These are phyloP conservation scores for Cystobasidium tubakii DNA, from an alignment of 768 basidiomycete species.

Conservation along the genomic window DNA sequence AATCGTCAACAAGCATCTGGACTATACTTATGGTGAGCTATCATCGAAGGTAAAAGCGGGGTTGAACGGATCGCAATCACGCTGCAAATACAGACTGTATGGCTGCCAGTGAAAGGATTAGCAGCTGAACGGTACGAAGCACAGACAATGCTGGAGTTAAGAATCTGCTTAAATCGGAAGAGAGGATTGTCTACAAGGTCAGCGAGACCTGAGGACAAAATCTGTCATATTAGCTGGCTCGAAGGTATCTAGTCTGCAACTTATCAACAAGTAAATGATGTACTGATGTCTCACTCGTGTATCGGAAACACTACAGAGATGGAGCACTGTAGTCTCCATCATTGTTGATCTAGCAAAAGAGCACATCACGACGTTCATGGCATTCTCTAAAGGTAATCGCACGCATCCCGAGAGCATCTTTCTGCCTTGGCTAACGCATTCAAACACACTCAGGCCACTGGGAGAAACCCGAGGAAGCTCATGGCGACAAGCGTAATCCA, in stretches of 20 bases:
- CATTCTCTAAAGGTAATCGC: conserved; percentile 35
- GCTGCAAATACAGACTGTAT: too few species aligned
- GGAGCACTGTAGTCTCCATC: conserved; percentile 39
- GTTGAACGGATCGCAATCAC: too few species aligned
- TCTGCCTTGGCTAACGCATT: background rate
- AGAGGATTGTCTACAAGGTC: conserved; percentile 19
- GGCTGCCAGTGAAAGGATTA: background rate
- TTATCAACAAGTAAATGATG: background rate
- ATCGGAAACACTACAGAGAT: conserved; percentile 37
- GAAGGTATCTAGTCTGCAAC: conserved; percentile 7
- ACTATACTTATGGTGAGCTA: conserved; percentile 16
- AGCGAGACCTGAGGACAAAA: conserved; percentile 34
- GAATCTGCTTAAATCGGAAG: conserved; percentile 13
- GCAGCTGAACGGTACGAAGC: background rate
- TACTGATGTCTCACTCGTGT: background rate
- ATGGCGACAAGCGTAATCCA: conserved; percentile 43
- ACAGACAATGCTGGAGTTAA: conserved; percentile 21
- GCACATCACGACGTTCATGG: conserved; percentile 38
- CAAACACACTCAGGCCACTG: conserved; percentile 28
- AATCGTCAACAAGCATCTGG: conserved; percentile 19
- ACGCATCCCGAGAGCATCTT: background rate
- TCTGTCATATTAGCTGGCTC: conserved; percentile 42
- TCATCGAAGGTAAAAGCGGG: too few species aligned
- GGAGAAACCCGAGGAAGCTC: conserved; percentile 36
- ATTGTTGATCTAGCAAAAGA: conserved; percentile 36